These are phyloP conservation scores for Cryptococcus jaspeensis DNA, from an alignment of 1,284 basidiomycete species.

Conservation along the genomic window DNA sequence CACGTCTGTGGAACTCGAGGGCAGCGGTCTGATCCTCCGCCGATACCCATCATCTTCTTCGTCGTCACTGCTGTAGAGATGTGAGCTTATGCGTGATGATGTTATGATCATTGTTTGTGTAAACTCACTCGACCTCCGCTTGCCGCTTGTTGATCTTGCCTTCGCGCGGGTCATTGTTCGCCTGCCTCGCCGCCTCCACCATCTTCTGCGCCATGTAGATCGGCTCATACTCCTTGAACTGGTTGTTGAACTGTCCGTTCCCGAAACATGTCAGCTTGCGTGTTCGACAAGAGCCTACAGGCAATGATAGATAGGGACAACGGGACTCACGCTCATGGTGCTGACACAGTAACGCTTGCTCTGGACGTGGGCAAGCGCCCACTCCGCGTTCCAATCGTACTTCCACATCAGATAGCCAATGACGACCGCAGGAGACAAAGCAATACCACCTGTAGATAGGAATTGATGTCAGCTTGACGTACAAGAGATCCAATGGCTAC, in stretches of 20 bases:
- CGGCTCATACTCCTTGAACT: conserved; percentile 89
- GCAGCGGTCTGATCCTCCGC: not conserved
- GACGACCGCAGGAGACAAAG: conserved; percentile 80
- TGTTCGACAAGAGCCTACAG: not conserved
- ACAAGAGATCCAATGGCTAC: not conserved
- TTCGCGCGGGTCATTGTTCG: not conserved
- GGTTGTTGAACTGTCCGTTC: conserved; percentile 68
- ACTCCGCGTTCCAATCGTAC: conserved; percentile 69
- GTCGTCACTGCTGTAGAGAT: not conserved
- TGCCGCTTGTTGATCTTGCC: conserved; percentile 9
- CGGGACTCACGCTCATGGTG: conserved; percentile 63
- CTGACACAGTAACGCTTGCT: conserved; percentile 87
- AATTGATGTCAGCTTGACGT: not conserved
- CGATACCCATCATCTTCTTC: conserved; percentile 13
- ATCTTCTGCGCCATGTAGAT: conserved; percentile 58
- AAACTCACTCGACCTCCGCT: conserved; percentile 17
- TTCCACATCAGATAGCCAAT: conserved; percentile 90
- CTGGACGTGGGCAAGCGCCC: conserved; percentile 79
- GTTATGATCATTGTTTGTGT: conserved; percentile 4
- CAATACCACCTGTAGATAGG: conserved; percentile 68
- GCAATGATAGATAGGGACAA: not conserved
- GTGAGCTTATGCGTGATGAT: not conserved
- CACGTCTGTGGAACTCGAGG: not conserved
- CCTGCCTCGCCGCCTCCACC: conserved; percentile 10
- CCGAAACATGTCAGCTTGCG: not conserved